Evolutionary conservation across 2,329 filamentous ascomycete species (phyloP), one percentile per base, ranked within the genome.

Genomic region (Pestalotiopsis sp.): DNA sequence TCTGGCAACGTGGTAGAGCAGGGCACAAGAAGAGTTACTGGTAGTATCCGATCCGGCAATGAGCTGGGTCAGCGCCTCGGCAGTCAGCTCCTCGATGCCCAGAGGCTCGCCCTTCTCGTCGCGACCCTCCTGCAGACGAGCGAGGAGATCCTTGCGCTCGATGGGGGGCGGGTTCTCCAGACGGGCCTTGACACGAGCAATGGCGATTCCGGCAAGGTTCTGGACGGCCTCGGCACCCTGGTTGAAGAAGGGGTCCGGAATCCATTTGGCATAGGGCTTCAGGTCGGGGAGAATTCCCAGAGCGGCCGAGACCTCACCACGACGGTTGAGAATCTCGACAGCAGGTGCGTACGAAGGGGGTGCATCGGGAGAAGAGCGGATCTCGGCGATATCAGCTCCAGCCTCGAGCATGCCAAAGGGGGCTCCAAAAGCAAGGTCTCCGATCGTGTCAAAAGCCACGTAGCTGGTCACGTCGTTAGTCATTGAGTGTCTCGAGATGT

Each of bases 1-100:
- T 55, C 85, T 83, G 4, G 90, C 82, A 38, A 88, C 89, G 83
- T 94, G 92, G 82, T 91, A 97, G 0, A 97, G 85, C 48, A 97
- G 85, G 0, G 94, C 94, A 75, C 94, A 97, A 2, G 91, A 91
- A 0, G 94, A 91, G 81, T 94, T 94, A 64, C 88, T 91, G 0
- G 91, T 94, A 0, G 92, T 94, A 78, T 94, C 92, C 57, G 86
- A 90, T 30, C 92, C 92, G 1, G 92, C 92, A 73, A 94, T 97
- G 56, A 97, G 86, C 78, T 97, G 94, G 0, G 94, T 97, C 30
- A 97, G 83, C 0, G 94, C 94, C 81, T 97, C 94, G 44, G 94
- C 94, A 0, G 93, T 97, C 65, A 97, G 84, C 77, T 97, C 94
- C 72, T 92, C 87, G 30, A 92, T 87, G 4, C 92, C 90, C 0